These are phyloP conservation scores for Saccharomycopsis selenospora DNA, from an alignment of 805 yeast species.

Conservation along the genomic window DNA sequence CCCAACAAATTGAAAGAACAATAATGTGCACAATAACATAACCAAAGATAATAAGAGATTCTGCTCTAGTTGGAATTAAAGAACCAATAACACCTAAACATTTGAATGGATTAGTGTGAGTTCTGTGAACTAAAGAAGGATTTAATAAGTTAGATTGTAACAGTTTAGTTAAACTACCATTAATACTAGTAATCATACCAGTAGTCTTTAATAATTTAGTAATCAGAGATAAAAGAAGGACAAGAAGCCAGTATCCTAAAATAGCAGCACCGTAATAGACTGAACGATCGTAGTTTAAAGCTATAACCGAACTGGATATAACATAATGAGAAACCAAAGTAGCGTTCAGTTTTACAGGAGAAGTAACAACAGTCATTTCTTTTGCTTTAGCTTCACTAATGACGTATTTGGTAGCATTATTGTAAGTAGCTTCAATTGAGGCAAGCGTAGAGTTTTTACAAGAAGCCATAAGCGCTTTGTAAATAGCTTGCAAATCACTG, in stretches of 20 bases:
- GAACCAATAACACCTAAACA: constrained; percentile 17
- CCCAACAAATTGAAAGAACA: constrained; percentile 26
- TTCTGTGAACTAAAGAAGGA: constrained; percentile 26
- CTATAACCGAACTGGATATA: background rate
- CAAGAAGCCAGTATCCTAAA: constrained; percentile 16
- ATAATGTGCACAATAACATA: constrained; percentile 29
- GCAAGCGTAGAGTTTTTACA: background rate
- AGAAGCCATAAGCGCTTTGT: background rate
- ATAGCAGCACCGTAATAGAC: constrained; percentile 12
- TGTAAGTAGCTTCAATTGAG: constrained; percentile 2
- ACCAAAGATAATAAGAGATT: constrained; percentile 30
- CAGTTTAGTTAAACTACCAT: constrained; percentile 8
- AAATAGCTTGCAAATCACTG: background rate
- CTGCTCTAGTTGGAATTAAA: constrained; percentile 34
- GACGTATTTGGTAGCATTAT: constrained; percentile 17
- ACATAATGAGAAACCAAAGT: background rate
- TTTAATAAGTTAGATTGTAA: constrained; percentile 25
- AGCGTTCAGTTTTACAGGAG: background rate
- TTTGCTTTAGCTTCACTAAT: constrained; percentile 7
- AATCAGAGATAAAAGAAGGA: constrained; percentile 9
- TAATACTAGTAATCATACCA: constrained; percentile 9
- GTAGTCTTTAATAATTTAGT: constrained; percentile 10
- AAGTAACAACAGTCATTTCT: background rate
- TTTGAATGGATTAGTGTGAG: constrained; percentile 25
- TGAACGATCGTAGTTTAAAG: constrained; percentile 3